phyloP scores from a whole-genome alignment of 805 yeast genomes.

The Starmerella floricola region DNA sequence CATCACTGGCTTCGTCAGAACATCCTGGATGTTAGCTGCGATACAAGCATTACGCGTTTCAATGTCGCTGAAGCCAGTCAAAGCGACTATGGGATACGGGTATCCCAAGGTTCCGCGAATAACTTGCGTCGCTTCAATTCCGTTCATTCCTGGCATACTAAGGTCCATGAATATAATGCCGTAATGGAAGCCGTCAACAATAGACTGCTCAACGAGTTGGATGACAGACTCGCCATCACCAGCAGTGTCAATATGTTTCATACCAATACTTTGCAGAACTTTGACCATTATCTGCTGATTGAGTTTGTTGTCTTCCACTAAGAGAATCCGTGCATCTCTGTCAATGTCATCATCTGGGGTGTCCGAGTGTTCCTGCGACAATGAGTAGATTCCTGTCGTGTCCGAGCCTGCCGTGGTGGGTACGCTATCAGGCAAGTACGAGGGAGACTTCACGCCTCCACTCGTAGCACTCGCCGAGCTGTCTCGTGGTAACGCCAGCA shows the following conservation, averaged over 20 bases:
- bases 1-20: conserved; percentile 74
- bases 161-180: conserved; percentile 27
- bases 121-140: conserved; percentile 30
- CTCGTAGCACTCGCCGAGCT: not conserved
- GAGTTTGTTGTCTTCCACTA: conserved; percentile 82
- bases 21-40: conserved; percentile 78
- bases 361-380: conserved; percentile 1
- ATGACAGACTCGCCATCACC: conserved; percentile 85
- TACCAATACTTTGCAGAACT: conserved; percentile 74
- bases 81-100: conserved; percentile 69
- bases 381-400: not conserved
- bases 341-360: not conserved
- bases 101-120: conserved; percentile 57
- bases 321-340: conserved; percentile 38
- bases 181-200: conserved; percentile 30
- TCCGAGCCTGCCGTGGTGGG: too few relatives aligned
- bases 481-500: too few relatives aligned
- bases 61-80: conserved; percentile 88
- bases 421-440: not conserved
- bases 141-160: conserved; percentile 26
- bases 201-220: conserved; percentile 44
- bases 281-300: conserved; percentile 85
- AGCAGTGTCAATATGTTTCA: conserved; percentile 57
- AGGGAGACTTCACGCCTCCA: not conserved
- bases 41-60: conserved; percentile 71